Percentiles rank a stretch among this genome's conserved stretches.
Evolutionary conservation across 148 eudicot species (phyloP).

Genomic region (Agrostemma githago): DNA sequence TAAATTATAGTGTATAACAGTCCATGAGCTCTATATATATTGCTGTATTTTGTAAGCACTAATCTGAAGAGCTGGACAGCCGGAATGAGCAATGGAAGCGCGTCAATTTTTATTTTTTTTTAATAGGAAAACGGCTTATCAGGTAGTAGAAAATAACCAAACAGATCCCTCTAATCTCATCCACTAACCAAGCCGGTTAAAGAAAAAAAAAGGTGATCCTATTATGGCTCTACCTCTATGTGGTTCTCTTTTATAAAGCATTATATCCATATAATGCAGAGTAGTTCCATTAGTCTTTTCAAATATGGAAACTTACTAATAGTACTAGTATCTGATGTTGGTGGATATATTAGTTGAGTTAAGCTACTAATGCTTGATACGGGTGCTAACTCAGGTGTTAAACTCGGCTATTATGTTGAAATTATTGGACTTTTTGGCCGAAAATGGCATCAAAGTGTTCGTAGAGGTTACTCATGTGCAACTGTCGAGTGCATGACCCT

Average conservation of each 20-base stretch:
- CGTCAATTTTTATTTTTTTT: neutral
- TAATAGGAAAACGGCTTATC: slow-evolving; percentile 1
- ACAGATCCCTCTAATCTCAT: neutral
- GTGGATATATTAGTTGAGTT: slow-evolving; percentile 4
- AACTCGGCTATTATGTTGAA: neutral
- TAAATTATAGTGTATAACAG: slow-evolving; percentile 8
- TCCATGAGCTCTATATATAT: neutral
- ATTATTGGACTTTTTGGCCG: neutral
- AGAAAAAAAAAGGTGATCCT: neutral
- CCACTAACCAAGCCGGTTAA: slow-evolving; percentile 10
- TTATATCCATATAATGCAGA: slow-evolving; percentile 8
- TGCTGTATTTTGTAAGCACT: slow-evolving; percentile 5
- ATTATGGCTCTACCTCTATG: neutral
- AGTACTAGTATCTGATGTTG: slow-evolving; percentile 10
- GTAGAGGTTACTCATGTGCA: neutral
- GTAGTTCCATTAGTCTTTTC: slow-evolving; percentile 8
- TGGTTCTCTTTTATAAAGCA: slow-evolving; percentile 13
- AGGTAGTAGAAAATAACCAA: neutral
- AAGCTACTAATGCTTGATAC: neutral
- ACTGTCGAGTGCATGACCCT: neutral
- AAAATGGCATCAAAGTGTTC: neutral
- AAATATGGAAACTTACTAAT: slow-evolving; percentile 14
- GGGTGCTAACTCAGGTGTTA: neutral
- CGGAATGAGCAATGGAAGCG: slow-evolving; percentile 4
- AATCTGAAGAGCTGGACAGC: slow-evolving; percentile 5